Conservation (phyloP, 495 filamentous ascomycete genomes). For the Xylaria bambusicola region DNA sequence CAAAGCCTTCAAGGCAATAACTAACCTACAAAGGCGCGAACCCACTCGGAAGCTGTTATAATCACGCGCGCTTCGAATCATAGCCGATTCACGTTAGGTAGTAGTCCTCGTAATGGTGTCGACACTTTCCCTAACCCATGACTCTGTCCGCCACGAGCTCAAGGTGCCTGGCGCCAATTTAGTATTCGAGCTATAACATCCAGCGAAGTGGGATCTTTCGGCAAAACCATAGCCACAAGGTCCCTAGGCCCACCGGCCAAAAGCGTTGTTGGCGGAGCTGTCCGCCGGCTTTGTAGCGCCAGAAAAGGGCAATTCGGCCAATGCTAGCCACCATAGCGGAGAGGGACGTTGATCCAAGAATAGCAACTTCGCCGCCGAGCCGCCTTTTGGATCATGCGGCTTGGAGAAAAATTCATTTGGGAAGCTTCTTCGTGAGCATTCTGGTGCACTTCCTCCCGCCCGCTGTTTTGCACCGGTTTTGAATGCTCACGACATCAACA, state of each 20-base stretch:
- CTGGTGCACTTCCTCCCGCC: too few species aligned
- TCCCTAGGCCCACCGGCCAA: background rate
- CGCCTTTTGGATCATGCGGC: background rate
- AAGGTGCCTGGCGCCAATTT: background rate
- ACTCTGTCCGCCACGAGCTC: background rate
- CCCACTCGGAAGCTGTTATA: too few species aligned
- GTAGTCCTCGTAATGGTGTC: too few species aligned
- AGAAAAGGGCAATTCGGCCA: background rate
- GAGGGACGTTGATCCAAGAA: slow-evolving; percentile 11
- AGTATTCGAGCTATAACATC: background rate
- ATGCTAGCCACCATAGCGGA: slow-evolving; percentile 8
- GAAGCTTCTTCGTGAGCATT: background rate
- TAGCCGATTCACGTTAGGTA: too few species aligned
- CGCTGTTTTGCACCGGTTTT: too few species aligned
- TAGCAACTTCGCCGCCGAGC: slow-evolving; percentile 1
- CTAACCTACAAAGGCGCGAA: too few species aligned
- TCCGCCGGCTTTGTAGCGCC: background rate
- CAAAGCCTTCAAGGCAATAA: too few species aligned
- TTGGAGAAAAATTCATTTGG: background rate
- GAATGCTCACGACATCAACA: too few species aligned
- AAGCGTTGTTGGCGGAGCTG: background rate
- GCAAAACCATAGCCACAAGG: slow-evolving; percentile 3
- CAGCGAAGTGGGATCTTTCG: background rate
- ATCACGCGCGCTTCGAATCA: too few species aligned
- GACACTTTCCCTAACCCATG: background rate